These are phyloP conservation scores for Carnegiea gigantea DNA, from an alignment of 179 eudicot genomes.

Conservation along the genomic window DNA sequence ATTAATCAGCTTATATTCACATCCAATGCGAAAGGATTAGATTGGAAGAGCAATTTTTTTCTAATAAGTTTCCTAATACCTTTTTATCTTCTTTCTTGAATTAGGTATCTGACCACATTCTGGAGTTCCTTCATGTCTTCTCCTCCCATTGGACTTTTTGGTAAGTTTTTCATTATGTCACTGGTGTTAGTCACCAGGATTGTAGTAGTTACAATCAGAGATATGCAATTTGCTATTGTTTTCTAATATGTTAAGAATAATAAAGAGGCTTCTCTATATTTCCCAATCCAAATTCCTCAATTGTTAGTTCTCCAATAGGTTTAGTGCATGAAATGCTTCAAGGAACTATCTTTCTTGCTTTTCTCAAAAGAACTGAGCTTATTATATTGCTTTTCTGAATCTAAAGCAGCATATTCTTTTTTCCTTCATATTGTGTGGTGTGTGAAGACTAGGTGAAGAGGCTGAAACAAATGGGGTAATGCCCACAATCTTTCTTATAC, in stretches of 20 bases:
- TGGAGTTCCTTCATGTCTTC: constrained; percentile 51
- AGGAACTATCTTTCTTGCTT: constrained; percentile 6
- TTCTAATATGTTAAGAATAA: not conserved
- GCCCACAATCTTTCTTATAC: constrained; percentile 28
- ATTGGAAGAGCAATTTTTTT: constrained; percentile 12
- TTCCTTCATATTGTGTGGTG: constrained; percentile 56
- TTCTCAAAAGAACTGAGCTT: constrained; percentile 20
- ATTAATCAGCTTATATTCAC: not conserved
- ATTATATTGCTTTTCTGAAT: constrained; percentile 28
- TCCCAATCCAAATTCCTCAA: not conserved
- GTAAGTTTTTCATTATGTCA: constrained; percentile 41
- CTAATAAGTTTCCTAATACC: constrained; percentile 46
- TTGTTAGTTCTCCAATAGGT: not conserved
- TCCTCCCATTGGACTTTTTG: constrained; percentile 36
- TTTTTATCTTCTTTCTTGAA: constrained; percentile 51
- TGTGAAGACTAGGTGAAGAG: constrained; percentile 75
- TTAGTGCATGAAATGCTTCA: constrained; percentile 11
- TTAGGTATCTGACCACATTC: constrained; percentile 67
- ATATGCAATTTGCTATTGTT: not conserved
- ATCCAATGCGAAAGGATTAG: not conserved
- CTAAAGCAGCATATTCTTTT: constrained; percentile 41
- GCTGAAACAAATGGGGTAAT: constrained; percentile 51
- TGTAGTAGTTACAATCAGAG: not conserved
- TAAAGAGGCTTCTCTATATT: not conserved
- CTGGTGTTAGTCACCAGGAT: constrained; percentile 5